A percentile compares a stretch with the other conserved stretches of the same genome.
Evolutionary conservation across 306 rosid genomes (phyloP).

Genomic region (Alnus glutinosa): DNA sequence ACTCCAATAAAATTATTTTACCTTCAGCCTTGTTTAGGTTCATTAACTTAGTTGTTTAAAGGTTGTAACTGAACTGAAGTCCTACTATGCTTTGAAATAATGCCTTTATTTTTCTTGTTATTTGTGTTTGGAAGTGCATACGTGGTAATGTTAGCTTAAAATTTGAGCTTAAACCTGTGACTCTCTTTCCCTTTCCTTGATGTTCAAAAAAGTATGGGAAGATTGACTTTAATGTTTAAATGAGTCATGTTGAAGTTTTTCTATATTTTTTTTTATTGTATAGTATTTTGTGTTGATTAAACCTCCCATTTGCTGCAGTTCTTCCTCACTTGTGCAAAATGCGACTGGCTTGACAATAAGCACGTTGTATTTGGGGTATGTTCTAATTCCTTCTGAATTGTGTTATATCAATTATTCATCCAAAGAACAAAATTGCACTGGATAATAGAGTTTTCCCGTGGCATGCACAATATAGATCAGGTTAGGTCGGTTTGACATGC

Average conservation of each 20-base stretch:
- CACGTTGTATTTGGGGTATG: conserved; percentile 98
- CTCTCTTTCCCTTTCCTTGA: neutral
- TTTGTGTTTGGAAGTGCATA: neutral
- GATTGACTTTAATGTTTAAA: neutral
- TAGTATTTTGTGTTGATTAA: conserved; percentile 30
- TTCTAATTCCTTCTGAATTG: conserved; percentile 22
- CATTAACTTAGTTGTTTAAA: neutral
- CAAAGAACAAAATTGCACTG: neutral
- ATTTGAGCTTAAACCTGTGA: neutral
- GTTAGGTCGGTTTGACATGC: conserved; percentile 13
- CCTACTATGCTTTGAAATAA: neutral
- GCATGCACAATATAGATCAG: too few relatives aligned
- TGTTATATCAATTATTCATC: conserved; percentile 5
- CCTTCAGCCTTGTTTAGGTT: neutral
- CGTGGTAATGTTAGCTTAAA: neutral
- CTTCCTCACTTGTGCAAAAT: conserved; percentile 88
- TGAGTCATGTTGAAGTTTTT: neutral
- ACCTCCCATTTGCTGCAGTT: conserved; percentile 54
- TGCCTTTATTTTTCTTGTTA: neutral
- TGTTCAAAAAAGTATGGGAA: neutral
- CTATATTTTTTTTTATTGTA: conserved; percentile 4
- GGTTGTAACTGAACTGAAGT: neutral
- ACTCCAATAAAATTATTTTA: neutral
- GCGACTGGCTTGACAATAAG: conserved; percentile 99
- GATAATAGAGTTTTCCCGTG: conserved; percentile 3